A percentile compares a stretch with the other conserved stretches of the same genome.
These are phyloP conservation scores for Allomyces macrogynus DNA, from an alignment of 192 early-diverging fungal genomes.

Conservation along the genomic window DNA sequence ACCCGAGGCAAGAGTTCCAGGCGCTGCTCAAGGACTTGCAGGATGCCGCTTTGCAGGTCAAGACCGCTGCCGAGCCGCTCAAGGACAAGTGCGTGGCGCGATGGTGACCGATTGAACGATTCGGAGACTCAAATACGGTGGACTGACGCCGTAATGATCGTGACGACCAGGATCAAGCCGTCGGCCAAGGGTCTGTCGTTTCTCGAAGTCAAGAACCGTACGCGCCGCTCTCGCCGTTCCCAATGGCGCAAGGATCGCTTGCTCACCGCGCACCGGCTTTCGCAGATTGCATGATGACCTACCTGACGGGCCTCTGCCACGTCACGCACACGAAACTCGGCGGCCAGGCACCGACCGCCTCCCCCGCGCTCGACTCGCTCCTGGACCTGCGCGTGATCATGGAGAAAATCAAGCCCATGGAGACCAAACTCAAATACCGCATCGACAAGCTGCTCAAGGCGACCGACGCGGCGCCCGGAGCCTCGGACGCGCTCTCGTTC, in stretches of 20 bases:
- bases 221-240: not conserved
- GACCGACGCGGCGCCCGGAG: constrained; percentile 15
- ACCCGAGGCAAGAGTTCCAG: no score
- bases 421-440: constrained; percentile 87
- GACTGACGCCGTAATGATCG: no score
- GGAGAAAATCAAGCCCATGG: constrained; percentile 83
- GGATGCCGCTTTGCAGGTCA: not conserved
- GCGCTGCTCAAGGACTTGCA: not conserved
- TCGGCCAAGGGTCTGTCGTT: constrained; percentile 68
- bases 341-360: constrained; percentile 37
- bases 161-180: not conserved
- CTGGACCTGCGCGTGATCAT: constrained; percentile 66
- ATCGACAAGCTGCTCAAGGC: constrained; percentile 78
- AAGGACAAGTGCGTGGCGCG: no score
- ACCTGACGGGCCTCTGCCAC: constrained; percentile 60
- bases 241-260: no score
- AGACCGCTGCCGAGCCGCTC: not conserved
- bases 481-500: constrained; percentile 67
- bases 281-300: constrained; percentile 50
- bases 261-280: not conserved
- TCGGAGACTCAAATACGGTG: no score
- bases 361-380: constrained; percentile 41
- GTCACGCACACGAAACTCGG: constrained; percentile 56
- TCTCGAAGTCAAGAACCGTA: constrained; percentile 65
- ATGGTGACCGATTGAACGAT: no score